Base-by-base conservation (phyloP, 2,329 filamentous ascomycete species). In the Verticillium albo-atrum region DNA sequence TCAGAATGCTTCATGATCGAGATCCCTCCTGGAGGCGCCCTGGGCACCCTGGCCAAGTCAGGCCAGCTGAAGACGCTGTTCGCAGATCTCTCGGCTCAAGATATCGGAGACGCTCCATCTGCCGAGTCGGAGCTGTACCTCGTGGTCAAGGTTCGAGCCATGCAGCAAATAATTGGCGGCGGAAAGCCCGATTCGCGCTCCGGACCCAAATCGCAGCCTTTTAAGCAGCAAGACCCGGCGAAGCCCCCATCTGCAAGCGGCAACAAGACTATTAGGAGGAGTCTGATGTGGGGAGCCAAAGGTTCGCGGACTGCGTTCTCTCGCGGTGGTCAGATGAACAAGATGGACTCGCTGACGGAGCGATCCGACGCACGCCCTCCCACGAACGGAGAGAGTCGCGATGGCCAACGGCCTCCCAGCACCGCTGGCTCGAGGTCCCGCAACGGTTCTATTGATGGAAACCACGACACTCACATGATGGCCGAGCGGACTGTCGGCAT, bases 1-100 rank as follows among this genome's bases (percentile, higher is more conserved):
- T 96, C 92, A 2, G 95, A 99, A 74, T 89, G 85, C 55, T 97
- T 91, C 74, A 84, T 85, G 17, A 84, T 97, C 57, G 88, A 93
- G 58, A 82, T 97, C 15, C 89, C 90, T 0, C 79, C 90, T 0
- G 88, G 89, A 30, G 90, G 92, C 59, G 84, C 85, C 23, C 85
- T 93, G 62, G 82, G 86, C 14, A 85, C 83, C 61, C 76, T 91
- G 55, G 76, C 83, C 10, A 83, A 87, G 57, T 84, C 85, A 63
- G 82, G 85, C 25, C 88, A 89, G 68, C 85, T 93, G 70, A 91
- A 89, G 69, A 96, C 92, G 0, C 80, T 99, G 2, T 97, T 98
- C 66, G 88, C 91, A 3, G 92, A 98, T 68, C 78, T 99, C 20
- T 91, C 88, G 42, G 84, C 90, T 1, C 83, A 87, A 55, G 93